Conservation (phyloP, 352 stramenopile species). For the Pythium pyrilobum region DNA sequence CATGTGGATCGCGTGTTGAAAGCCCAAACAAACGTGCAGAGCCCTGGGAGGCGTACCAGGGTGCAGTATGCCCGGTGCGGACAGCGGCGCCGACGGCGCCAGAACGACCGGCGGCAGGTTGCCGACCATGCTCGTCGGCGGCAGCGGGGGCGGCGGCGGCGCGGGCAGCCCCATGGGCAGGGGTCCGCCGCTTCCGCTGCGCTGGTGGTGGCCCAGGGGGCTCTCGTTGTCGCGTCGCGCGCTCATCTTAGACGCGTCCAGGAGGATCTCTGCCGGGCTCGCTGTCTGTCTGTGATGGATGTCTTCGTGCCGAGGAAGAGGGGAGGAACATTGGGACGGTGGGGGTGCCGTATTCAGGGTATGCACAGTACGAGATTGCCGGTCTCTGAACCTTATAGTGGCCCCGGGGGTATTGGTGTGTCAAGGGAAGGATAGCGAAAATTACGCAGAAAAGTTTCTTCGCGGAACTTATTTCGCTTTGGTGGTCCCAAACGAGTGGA, state of each 20-base stretch:
- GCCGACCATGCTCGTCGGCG: conserved; percentile 14
- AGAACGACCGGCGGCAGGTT: conserved; percentile 23
- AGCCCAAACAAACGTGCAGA: too few relatives aligned
- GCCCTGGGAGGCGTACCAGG: conserved; percentile 4
- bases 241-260: conserved; percentile 10
- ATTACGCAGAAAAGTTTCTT: conserved; percentile 19
- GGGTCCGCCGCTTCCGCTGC: conserved; percentile 4
- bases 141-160: conserved; percentile 11
- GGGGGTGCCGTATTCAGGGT: not conserved
- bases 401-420: too few relatives aligned
- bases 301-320: not conserved
- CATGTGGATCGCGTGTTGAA: too few relatives aligned
- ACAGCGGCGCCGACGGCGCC: conserved; percentile 4
- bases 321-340: not conserved
- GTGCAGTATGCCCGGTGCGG: conserved; percentile 11
- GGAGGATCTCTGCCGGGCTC: not conserved
- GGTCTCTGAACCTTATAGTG: too few relatives aligned
- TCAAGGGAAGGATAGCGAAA: too few relatives aligned
- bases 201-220: conserved; percentile 12
- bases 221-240: conserved; percentile 20
- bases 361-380: not conserved
- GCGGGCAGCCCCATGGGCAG: conserved; percentile 5
- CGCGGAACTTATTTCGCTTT: not conserved
- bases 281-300: not conserved
- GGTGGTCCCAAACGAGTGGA: not conserved